These are phyloP conservation scores for Diaporthe sp. DNA, from an alignment of 2,329 filamentous ascomycete species.

Conservation along the genomic window DNA sequence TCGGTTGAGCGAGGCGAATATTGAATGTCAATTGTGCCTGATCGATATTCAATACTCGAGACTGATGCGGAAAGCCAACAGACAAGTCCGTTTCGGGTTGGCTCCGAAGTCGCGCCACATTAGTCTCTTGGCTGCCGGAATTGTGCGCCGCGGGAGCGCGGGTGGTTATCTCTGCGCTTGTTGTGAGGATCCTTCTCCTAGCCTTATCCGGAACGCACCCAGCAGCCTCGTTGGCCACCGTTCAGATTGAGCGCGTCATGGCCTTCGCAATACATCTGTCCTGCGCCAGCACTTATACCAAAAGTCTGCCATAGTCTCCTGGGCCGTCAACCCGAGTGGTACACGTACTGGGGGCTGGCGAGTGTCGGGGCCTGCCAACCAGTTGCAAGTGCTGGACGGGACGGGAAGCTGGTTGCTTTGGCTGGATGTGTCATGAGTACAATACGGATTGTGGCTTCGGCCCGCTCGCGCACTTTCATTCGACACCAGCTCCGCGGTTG, in stretches of 20 bases:
- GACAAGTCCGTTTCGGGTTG: not conserved
- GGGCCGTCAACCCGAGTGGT: not conserved
- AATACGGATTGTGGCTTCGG: slow-evolving; percentile 14
- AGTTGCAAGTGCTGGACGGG: not conserved
- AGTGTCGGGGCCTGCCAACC: not conserved
- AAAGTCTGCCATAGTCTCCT: not conserved
- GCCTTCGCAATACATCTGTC: not conserved
- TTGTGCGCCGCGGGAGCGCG: not conserved
- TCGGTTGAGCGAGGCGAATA: not conserved
- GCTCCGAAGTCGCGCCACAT: slow-evolving; percentile 2
- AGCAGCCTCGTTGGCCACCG: not conserved
- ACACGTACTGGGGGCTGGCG: not conserved
- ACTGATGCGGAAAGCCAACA: not conserved
- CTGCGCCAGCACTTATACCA: not conserved
- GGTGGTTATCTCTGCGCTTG: not conserved
- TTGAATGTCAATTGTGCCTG: not conserved
- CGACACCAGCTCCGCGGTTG: slow-evolving; percentile 16
- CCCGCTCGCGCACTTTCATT: not conserved
- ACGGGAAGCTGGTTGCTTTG: not conserved
- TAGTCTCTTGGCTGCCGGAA: slow-evolving; percentile 21
- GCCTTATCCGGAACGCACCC: slow-evolving; percentile 2
- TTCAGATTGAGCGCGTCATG: not conserved
- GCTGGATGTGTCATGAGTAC: not conserved
- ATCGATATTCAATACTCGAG: not conserved
- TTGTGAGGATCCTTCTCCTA: not conserved